Evolutionary conservation across 2,329 filamentous ascomycete genomes (phyloP), one percentile per base, ranked within the genome.

Genomic region (Cordyceps cicadae): DNA sequence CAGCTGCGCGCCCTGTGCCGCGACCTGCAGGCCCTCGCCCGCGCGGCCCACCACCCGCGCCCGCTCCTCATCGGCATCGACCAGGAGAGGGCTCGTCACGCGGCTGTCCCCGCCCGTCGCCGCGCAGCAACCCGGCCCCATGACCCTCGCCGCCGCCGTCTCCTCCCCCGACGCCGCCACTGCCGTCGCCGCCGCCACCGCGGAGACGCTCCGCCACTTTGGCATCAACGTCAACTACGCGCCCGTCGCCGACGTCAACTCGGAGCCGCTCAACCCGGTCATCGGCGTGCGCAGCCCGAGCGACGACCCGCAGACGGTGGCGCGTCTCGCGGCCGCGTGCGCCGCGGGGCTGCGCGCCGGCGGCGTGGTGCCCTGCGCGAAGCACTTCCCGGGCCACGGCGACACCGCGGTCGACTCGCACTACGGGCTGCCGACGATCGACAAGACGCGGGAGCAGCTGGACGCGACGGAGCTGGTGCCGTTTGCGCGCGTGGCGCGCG

Each of bases 211-310:
- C 8, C 57, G 60, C 17, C 65, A 66, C 39, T 69, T 69, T 49
- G 67, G 67, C 62, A 68, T 69, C 62, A 69, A 69, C 52, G 66
- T 69, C 64, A 69, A 69, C 62, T 69, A 69, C 32, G 67, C 67
- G 0, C 67, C 67, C 0, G 66, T 69, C 6, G 67, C 64, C 17
- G 67, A 69, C 51, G 60, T 67, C 52, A 69, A 69, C 46, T 67
- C 64, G 11, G 67, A 69, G 58, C 67, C 67, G 1, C 52, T 69
- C 1, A 69, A 69, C 43, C 67, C 67, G 1, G 67, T 69, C 26
- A 69, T 69, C 43, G 67, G 67, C 11, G 64, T 66, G 8, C 67
- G 67, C 12, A 69, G 67, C 39, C 66, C 67, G 2, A 64, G 67
- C n/a, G 67, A 69, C 34, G 61, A 68, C 26, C 64, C 67, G 3